Conservation (phyloP, 2,329 filamentous ascomycete species). For the Neonectria hederae region DNA sequence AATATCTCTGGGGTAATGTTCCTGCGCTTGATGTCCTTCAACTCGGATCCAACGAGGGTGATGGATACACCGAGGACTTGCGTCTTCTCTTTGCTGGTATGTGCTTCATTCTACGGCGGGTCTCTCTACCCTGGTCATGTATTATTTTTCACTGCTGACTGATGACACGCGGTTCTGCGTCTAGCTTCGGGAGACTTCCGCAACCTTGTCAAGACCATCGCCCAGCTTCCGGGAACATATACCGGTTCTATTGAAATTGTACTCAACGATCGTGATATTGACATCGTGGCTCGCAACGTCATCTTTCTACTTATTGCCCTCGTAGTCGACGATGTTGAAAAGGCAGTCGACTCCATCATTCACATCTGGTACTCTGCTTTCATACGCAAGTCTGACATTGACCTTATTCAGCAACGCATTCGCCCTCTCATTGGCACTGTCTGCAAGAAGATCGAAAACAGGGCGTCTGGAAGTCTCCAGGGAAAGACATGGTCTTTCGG, state of each 20-base stretch:
- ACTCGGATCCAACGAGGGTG: slow-evolving; percentile 18
- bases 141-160: too few species aligned
- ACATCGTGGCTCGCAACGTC: slow-evolving; percentile 21
- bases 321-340: not conserved
- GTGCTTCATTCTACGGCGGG: not conserved
- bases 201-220: slow-evolving; percentile 20
- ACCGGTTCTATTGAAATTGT: not conserved
- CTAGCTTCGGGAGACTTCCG: slow-evolving; percentile 25
- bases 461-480: fast-evolving
- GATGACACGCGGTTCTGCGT: too few species aligned
- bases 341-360: slow-evolving; percentile 14
- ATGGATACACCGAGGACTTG: not conserved
- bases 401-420: not conserved
- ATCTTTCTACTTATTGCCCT: slow-evolving; percentile 18
- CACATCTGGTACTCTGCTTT: slow-evolving; percentile 25
- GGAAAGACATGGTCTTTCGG: slow-evolving; percentile 1
- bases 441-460: not conserved
- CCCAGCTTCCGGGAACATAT: not conserved
- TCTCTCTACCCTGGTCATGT: too few species aligned
- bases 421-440: slow-evolving; percentile 2
- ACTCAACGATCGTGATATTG: slow-evolving; percentile 22
- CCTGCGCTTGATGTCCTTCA: slow-evolving; percentile 23
- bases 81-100: slow-evolving; percentile 22
- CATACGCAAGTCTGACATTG: slow-evolving; percentile 10
- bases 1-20: slow-evolving; percentile 19